Conservation (phyloP, 805 yeast genomes). For the Brettanomyces naardenensis region DNA sequence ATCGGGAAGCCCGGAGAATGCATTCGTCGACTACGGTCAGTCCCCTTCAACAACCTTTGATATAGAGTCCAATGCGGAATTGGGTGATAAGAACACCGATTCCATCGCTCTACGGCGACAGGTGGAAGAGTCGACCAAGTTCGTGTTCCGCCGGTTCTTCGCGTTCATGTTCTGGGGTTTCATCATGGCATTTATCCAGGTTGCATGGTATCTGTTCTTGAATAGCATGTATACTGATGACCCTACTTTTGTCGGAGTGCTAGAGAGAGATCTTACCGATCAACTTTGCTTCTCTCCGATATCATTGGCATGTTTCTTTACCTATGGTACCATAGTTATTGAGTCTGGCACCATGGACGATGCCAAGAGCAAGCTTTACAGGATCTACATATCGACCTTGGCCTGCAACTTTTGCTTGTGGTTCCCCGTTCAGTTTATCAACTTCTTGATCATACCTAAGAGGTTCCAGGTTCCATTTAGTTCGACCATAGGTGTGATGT, state of each 20-base stretch:
- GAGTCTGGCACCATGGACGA: constrained; percentile 67
- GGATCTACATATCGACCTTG: constrained; percentile 59
- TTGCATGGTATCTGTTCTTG: constrained; percentile 80
- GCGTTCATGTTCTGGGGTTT: constrained; percentile 89
- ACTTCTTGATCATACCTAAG: constrained; percentile 62
- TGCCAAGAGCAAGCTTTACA: constrained; percentile 53
- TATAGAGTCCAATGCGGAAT: background rate
- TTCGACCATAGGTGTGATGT: constrained; percentile 75
- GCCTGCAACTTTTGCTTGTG: constrained; percentile 67
- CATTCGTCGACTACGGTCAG: constrained; percentile 30
- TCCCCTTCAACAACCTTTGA: background rate
- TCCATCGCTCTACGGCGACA: background rate
- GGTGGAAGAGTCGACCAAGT: constrained; percentile 20
- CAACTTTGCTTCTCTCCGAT: constrained; percentile 87
- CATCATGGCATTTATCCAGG: constrained; percentile 72
- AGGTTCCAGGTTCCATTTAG: constrained; percentile 86
- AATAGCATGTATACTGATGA: constrained; percentile 72
- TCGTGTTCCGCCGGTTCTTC: constrained; percentile 61
- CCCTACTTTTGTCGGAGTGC: constrained; percentile 76
- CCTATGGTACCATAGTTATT: constrained; percentile 73
- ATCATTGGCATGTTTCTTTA: constrained; percentile 70
- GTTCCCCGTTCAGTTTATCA: constrained; percentile 76
- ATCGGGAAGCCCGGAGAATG: constrained; percentile 11
- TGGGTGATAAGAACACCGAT: background rate
- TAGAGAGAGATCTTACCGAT: constrained; percentile 83